phyloP scores from a whole-genome alignment of 202 grass and related monocot species.

The Cymbopogon flexuosus region DNA sequence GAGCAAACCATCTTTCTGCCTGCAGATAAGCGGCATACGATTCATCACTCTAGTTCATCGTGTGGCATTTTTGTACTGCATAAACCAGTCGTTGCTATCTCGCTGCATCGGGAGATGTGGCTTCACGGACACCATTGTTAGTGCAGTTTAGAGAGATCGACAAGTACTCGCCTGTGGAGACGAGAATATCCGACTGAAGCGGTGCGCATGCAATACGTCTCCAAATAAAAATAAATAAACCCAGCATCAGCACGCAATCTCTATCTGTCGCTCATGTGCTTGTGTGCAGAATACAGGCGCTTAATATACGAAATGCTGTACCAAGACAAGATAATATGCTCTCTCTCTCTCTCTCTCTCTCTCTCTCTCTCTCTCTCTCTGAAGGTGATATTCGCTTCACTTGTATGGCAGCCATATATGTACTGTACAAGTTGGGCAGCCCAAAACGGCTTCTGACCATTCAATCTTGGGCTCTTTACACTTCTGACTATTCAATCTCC shows the following conservation, averaged over 20 bases:
- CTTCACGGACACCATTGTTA: conserved; percentile 11
- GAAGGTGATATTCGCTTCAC: conserved; percentile 30
- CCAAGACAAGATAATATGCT: conserved; percentile 29
- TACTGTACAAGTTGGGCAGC: conserved; percentile 30
- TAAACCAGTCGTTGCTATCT: conserved; percentile 1
- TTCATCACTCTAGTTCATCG: conserved; percentile 8
- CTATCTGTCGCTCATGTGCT: background rate
- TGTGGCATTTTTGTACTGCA: conserved; percentile 2
- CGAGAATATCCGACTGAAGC: conserved; percentile 8
- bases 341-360: background rate
- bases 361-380: background rate
- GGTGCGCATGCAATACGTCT: background rate
- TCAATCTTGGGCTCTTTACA: background rate
- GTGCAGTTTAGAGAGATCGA: conserved; percentile 18
- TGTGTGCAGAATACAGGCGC: conserved; percentile 8
- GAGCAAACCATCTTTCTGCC: background rate
- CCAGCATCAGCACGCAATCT: background rate
- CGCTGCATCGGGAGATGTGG: conserved; percentile 17
- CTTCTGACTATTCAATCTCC: background rate
- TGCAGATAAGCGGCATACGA: conserved; percentile 19
- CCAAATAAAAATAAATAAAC: background rate
- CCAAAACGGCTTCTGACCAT: conserved; percentile 11
- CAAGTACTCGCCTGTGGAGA: background rate
- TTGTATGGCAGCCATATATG: conserved; percentile 15
- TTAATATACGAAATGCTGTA: conserved; percentile 39